Conservation (phyloP, 495 filamentous ascomycete species). For the Penicillium dipodomyicola region DNA sequence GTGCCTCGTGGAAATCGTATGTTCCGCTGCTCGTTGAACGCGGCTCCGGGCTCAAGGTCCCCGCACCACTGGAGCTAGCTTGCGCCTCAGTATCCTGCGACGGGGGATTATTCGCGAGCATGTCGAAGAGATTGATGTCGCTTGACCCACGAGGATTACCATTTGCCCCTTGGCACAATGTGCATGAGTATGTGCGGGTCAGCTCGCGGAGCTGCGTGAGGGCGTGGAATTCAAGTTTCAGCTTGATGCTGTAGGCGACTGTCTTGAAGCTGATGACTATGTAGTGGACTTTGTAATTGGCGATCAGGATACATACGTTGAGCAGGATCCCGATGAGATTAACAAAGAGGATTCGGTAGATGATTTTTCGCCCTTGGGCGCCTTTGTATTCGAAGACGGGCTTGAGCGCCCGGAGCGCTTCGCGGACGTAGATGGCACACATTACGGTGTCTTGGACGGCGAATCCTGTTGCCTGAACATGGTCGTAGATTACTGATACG, state of each 20-base stretch:
- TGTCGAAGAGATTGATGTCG: constrained; percentile 23
- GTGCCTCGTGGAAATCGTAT: constrained; percentile 21
- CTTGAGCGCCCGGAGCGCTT: constrained; percentile 34
- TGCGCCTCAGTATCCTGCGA: neutral
- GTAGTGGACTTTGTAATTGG: constrained; percentile 49
- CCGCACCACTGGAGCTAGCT: neutral
- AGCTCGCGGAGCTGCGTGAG: constrained; percentile 30
- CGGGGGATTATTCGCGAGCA: neutral
- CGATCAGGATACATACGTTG: constrained; percentile 48
- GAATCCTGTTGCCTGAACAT: constrained; percentile 55
- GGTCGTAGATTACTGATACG: constrained; percentile 47
- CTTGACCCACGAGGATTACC: constrained; percentile 13
- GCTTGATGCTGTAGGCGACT: constrained; percentile 57
- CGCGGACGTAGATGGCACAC: constrained; percentile 53
- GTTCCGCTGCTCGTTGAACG: constrained; percentile 12
- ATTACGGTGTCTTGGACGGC: constrained; percentile 57
- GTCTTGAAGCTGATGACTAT: constrained; percentile 49
- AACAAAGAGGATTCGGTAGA: constrained; percentile 52
- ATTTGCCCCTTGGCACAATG: constrained; percentile 2
- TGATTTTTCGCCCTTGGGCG: constrained; percentile 35
- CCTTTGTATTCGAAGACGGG: constrained; percentile 23
- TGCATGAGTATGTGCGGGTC: constrained; percentile 14
- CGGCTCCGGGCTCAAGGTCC: neutral
- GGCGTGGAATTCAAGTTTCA: constrained; percentile 60
- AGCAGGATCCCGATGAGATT: constrained; percentile 51